Base-by-base conservation (phyloP, 805 yeast species). In the Ogataea paraovalis region DNA sequence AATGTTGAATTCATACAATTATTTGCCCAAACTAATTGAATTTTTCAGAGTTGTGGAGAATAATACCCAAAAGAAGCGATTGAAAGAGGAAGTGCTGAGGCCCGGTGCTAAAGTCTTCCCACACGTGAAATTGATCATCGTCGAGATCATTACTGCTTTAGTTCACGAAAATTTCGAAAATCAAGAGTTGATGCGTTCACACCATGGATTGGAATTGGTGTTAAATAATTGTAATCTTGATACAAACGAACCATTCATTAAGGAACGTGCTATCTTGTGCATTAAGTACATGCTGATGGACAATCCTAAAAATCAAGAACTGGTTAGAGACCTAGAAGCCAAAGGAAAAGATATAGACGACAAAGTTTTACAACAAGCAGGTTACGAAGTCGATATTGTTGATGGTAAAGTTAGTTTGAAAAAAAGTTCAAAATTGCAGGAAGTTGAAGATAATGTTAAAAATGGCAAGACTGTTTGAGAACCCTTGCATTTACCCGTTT, bases 201-300 rank as follows among this genome's bases (percentile, higher is more conserved):
- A 71, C 0, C 87, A 85, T 41, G 96, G 89, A 0, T 63, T 92
- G 13, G 87, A 82, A 45, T 65, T 87, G 18, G 73, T 91, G 0
- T 69, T 92, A 21, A 85, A 91, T 7, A 85, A 83, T 52, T 91
- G 97, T 68, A 79, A 85, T 36, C 82, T 94, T 44, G 98, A 92
- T 63, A 83, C 82, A 40, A 81, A 87, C 61, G 95, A 94, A 62
- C 98, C 97, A 0, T 92, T 76, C 56, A 83, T 87, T 47, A 85
- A 88, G 54, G 99, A 92, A 60, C 70, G 92, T 50, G 77, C 96
- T 1, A 86, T 94, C 30, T 67, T 92, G 6, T 88, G 97, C 59
- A 62, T 94, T 25, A 79, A 83, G 57, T 83, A 82, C 50, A 65
- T 90, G 28, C 66, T 92, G 14, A 76, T 78, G 21, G 72, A 76